Evolutionary conservation across 148 eudicot species (phyloP), one percentile per base, ranked within the genome.

Genomic region (Rhododendron ovatum): DNA sequence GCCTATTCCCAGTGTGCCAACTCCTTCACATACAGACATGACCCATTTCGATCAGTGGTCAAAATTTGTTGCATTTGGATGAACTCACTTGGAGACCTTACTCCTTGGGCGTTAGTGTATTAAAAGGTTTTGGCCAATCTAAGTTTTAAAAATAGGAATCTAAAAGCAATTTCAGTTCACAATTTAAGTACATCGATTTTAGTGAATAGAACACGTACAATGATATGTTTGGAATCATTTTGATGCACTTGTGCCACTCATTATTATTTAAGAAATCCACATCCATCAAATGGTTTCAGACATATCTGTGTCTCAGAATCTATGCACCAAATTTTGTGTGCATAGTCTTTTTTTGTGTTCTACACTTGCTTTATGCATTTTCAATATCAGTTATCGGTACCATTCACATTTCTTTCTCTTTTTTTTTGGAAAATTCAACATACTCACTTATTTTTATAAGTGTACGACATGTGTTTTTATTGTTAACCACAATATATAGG

Each of bases 11-110:
- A 26, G 0, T 22, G 0, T 22, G 13, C 78, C 5, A n/a, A 12
- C 15, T 7, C 8, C 43, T 41, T 11, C 53, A 10, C 37, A n/a
- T 43, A 4, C 75, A 10, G 76, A 50, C 69, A 45, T 12, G 28
- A 57, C 55, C 45, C 71, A 51, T 82, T 71, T 61, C 12, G 67
- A 57, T 57, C 33, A 39, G n/a, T 74, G 75, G 75, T 67, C 55
- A 50, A 11, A 47, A 81, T 33, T 80, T 86, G 80, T 86, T 82
- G 65, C 78, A 20, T 76, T 88, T 91, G 91, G 89, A 84, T 89
- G 73, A 87, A 85, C 88, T 86, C 85, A 81, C 88, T 91, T 91
- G 91, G 85, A 86, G 12, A n/a, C 13, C 28, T 63, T 63, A 24
- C 63, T 57, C 63, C 63, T 57, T 57, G 65, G 65, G 65, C n/a